A percentile compares a stretch with the other conserved stretches of the same genome.
These are phyloP conservation scores for Gymnopilus dilepis DNA, from an alignment of 768 basidiomycete species.

Conservation along the genomic window DNA sequence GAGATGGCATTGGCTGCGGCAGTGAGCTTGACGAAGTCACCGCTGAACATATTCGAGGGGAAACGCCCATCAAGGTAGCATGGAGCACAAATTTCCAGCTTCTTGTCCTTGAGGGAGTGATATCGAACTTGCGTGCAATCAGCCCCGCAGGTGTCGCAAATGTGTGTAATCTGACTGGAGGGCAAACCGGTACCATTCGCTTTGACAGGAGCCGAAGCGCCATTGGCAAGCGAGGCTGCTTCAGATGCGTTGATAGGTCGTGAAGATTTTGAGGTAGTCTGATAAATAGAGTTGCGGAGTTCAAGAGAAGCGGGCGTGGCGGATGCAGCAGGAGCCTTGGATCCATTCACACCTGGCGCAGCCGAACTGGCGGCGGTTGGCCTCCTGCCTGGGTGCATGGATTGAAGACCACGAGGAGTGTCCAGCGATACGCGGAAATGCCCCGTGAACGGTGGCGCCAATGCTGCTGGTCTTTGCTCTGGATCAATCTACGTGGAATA, in stretches of 20 bases:
- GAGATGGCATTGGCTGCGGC: conserved; percentile 44
- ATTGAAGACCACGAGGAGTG: conserved; percentile 94
- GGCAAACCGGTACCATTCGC: conserved; percentile 57
- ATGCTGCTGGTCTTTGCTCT: conserved; percentile 90
- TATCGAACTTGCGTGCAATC: conserved; percentile 91
- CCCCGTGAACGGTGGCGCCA: conserved; percentile 97
- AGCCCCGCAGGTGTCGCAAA: conserved; percentile 94
- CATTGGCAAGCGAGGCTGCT: conserved; percentile 67
- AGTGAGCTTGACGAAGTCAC: conserved; percentile 93
- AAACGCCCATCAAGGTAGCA: conserved; percentile 98
- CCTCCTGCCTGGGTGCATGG: conserved; percentile 84
- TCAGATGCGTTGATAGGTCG: conserved; percentile 70
- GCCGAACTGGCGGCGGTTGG: conserved; percentile 36
- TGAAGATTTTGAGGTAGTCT: conserved; percentile 85
- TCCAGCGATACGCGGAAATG: conserved; percentile 98
- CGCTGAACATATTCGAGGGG: conserved; percentile 94
- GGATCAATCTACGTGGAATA: conserved; percentile 81
- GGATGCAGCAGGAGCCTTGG: conserved; percentile 36
- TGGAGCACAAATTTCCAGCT: conserved; percentile 86
- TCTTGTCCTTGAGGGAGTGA: conserved; percentile 91
- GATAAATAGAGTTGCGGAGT: conserved; percentile 86
- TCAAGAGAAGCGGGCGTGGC: conserved; percentile 78
- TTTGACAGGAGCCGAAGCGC: conserved; percentile 42
- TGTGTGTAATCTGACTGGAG: conserved; percentile 56
- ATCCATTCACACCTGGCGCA: conserved; percentile 54